Conservation (phyloP, 2,329 filamentous ascomycete species). For the Verruconis gallopava region DNA sequence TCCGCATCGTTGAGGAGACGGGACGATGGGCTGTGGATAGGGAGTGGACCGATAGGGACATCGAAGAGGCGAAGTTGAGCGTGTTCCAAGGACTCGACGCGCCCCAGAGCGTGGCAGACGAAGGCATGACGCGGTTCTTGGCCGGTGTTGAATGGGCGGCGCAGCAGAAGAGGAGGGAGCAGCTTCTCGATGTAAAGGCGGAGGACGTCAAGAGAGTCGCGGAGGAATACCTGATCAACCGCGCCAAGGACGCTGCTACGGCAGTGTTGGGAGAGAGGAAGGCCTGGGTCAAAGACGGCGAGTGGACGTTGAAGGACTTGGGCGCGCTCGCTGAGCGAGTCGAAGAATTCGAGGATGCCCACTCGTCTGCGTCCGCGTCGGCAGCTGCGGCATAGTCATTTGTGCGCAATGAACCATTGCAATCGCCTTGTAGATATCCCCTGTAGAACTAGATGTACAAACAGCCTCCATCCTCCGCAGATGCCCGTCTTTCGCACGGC, state of each 20-base stretch:
- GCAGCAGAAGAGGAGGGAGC: slow-evolving; percentile 71
- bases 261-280: slow-evolving; percentile 76
- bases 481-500: too few species aligned
- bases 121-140: slow-evolving; percentile 78
- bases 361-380: neutral
- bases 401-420: too few species aligned
- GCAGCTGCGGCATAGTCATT: too few species aligned
- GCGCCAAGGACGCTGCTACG: slow-evolving; percentile 43
- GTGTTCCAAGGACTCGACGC: slow-evolving; percentile 90
- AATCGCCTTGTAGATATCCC: too few species aligned
- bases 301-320: slow-evolving; percentile 71
- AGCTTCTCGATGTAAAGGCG: slow-evolving; percentile 72
- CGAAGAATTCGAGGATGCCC: neutral
- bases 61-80: slow-evolving; percentile 92
- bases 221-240: slow-evolving; percentile 61
- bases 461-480: too few species aligned
- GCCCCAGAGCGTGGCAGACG: slow-evolving; percentile 71
- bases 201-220: slow-evolving; percentile 71
- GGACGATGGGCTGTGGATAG: slow-evolving; percentile 74
- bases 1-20: slow-evolving; percentile 71
- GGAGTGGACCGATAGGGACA: slow-evolving; percentile 67
- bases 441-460: too few species aligned
- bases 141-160: slow-evolving; percentile 78
- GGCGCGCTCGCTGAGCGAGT: slow-evolving; percentile 35
- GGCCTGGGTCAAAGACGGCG: slow-evolving; percentile 49